Evolutionary conservation across 164 flowering plant genomes (phyloP).

Genomic region (Santalum album): DNA sequence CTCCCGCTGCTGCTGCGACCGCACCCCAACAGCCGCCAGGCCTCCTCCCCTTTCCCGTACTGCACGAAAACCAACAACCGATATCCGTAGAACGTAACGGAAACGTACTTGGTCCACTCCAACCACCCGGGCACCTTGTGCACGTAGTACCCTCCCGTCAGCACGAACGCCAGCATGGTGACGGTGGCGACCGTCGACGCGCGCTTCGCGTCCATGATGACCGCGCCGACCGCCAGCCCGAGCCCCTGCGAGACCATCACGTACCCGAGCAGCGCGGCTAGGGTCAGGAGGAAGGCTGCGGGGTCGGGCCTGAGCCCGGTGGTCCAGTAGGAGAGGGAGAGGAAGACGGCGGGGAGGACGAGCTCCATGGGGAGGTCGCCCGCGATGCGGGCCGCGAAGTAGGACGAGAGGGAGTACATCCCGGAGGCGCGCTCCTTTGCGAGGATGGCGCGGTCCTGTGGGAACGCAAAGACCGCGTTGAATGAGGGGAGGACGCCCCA

Average conservation of each 20-base stretch:
- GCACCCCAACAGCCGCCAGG: slow-evolving; percentile 42
- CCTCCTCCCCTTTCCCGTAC: slow-evolving; percentile 40
- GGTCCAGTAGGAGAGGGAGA: slow-evolving; percentile 61
- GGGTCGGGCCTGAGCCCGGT: slow-evolving; percentile 48
- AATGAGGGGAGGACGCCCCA: slow-evolving; percentile 87
- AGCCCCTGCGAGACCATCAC: slow-evolving; percentile 84
- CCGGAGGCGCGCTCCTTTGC: slow-evolving; percentile 68
- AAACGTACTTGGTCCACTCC: slow-evolving; percentile 70
- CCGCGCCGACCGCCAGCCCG: slow-evolving; percentile 74
- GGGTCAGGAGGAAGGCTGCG: slow-evolving; percentile 40
- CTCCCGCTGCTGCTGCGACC: slow-evolving; percentile 3
- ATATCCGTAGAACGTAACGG: slow-evolving; percentile 59
- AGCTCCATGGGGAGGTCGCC: slow-evolving; percentile 87
- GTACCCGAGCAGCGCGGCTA: slow-evolving; percentile 44
- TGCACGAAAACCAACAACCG: slow-evolving; percentile 54
- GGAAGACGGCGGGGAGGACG: slow-evolving; percentile 57
- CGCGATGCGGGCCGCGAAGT: slow-evolving; percentile 65
- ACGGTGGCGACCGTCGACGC: slow-evolving; percentile 73
- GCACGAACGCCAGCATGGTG: slow-evolving; percentile 68
- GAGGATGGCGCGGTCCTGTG: slow-evolving; percentile 80
- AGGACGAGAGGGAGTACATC: slow-evolving; percentile 77
- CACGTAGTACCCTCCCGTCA: slow-evolving; percentile 81
- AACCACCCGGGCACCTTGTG: slow-evolving; percentile 55
- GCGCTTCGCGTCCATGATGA: slow-evolving; percentile 80
- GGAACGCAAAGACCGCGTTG: slow-evolving; percentile 68